Evolutionary conservation across 208 protist genomes (phyloP).

Genomic region (Wallacemonas sp.): DNA sequence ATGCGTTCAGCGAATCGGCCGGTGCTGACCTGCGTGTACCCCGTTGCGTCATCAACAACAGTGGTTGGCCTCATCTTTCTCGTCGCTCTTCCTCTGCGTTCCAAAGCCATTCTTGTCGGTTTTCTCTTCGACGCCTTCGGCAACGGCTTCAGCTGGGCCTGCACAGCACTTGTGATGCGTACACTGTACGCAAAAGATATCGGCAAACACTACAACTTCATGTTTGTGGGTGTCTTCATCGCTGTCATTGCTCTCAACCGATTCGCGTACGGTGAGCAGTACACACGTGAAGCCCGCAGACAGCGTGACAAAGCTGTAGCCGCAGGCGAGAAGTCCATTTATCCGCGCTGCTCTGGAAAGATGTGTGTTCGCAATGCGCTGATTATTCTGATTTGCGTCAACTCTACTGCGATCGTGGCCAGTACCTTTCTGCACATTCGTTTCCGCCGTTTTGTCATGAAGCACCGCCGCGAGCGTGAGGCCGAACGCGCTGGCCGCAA

Average conservation of each 20-base stretch:
- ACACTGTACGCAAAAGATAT: conserved; percentile 58
- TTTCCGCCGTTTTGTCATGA: conserved; percentile 44
- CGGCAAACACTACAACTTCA: conserved; percentile 75
- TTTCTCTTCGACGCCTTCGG: conserved; percentile 62
- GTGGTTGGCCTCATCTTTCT: conserved; percentile 46
- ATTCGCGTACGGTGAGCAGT: conserved; percentile 59
- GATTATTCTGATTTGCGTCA: conserved; percentile 44
- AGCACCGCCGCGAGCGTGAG: conserved; percentile 13
- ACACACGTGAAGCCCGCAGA: conserved; percentile 40
- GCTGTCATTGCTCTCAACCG: conserved; percentile 62
- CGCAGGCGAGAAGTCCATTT: conserved; percentile 13
- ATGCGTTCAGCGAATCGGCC: conserved; percentile 13
- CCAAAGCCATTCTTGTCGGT: conserved; percentile 45
- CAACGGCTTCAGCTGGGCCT: conserved; percentile 61
- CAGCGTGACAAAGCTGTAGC: conserved; percentile 18
- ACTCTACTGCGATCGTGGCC: conserved; percentile 34
- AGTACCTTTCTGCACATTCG: conserved; percentile 36
- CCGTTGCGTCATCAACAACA: conserved; percentile 25
- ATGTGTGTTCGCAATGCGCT: conserved; percentile 36
- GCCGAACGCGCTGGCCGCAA: not conserved
- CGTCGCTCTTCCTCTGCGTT: conserved; percentile 30
- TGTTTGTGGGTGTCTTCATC: conserved; percentile 46
- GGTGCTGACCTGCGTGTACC: conserved; percentile 36
- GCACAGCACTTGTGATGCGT: conserved; percentile 33
- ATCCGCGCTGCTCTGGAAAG: conserved; percentile 37